These are phyloP conservation scores for Bipolaris zeicola DNA, from an alignment of 2,329 filamentous ascomycete species.

Conservation along the genomic window DNA sequence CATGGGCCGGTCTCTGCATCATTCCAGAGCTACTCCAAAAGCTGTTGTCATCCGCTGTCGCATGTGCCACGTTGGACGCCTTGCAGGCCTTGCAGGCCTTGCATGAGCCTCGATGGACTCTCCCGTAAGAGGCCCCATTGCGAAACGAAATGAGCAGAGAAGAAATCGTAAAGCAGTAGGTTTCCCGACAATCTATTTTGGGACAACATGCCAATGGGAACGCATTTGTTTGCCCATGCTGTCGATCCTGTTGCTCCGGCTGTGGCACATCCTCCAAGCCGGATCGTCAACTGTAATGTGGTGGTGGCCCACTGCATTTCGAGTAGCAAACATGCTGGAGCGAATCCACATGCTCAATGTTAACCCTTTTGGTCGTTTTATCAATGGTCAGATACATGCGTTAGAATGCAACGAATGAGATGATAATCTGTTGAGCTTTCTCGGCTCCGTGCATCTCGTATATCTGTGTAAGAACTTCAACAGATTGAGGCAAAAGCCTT, in stretches of 20 bases:
- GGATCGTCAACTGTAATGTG: neutral
- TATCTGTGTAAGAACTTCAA: neutral
- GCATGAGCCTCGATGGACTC: slow-evolving; percentile 3
- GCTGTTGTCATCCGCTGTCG: slow-evolving; percentile 3
- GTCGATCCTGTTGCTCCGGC: neutral
- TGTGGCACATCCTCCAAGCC: neutral
- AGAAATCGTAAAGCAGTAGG: neutral
- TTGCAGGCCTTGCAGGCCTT: slow-evolving; percentile 15
- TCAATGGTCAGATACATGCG: neutral
- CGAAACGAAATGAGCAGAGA: neutral
- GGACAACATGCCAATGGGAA: neutral
- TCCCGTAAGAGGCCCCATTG: neutral
- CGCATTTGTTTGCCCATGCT: neutral
- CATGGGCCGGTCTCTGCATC: neutral
- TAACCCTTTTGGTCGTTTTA: neutral
- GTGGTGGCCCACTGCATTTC: neutral
- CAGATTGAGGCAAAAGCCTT: neutral
- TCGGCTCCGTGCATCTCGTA: neutral
- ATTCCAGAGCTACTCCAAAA: neutral
- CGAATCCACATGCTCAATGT: neutral
- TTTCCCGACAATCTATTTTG: neutral
- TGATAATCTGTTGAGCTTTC: neutral
- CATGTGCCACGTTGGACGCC: slow-evolving; percentile 10
- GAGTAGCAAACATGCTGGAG: neutral
- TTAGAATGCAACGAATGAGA: neutral